A percentile compares a stretch with the other conserved stretches of the same genome.
phyloP scores from a whole-genome alignment of 257 asterid species.

The Solanum ahanhuiri region DNA sequence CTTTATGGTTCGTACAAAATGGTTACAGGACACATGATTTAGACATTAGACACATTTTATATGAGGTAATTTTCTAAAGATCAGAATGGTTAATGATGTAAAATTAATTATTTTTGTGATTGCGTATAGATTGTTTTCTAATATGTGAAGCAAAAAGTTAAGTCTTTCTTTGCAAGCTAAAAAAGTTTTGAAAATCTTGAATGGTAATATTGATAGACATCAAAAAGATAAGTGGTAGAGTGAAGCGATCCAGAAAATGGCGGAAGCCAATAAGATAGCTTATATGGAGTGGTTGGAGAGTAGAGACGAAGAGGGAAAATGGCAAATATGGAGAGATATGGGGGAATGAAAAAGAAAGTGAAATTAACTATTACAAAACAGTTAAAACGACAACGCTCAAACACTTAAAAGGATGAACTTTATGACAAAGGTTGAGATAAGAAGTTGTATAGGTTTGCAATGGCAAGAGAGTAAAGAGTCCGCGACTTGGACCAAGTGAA shows the following conservation, averaged over 20 bases:
- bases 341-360: not conserved
- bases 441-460: not conserved
- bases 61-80: not conserved
- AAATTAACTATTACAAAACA: not conserved
- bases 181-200: not conserved
- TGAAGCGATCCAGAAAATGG: not conserved
- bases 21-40: not conserved
- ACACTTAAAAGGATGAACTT: not conserved
- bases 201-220: not conserved
- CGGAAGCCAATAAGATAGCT: accelerated
- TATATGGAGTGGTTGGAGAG: not conserved
- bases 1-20: not conserved
- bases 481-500: not conserved
- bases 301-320: not conserved
- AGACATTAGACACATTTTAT: not conserved
- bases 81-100: not conserved
- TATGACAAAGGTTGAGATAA: not conserved
- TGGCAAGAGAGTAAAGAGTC: not conserved
- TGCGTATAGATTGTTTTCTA: not conserved
- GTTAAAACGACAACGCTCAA: not conserved
- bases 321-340: too few relatives aligned
- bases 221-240: not conserved
- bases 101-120: too few relatives aligned
- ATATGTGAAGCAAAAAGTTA: too few relatives aligned
- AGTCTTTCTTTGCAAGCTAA: not conserved